These are phyloP conservation scores for Chamaenerion angustifolium DNA, from an alignment of 345 rosid genomes.

Conservation along the genomic window DNA sequence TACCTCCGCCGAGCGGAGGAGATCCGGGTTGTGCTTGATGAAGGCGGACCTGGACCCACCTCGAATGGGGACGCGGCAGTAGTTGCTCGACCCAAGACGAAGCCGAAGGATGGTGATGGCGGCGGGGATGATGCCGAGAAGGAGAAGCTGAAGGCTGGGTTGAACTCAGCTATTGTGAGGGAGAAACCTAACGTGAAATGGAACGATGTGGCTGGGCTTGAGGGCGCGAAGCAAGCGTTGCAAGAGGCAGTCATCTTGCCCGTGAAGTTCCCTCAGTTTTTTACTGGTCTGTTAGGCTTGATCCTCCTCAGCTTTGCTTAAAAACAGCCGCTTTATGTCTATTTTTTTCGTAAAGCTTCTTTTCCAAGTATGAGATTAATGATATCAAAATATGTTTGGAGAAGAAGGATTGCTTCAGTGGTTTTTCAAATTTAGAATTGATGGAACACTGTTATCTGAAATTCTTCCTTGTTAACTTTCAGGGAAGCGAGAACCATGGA, in stretches of 20 bases:
- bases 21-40: constrained; percentile 81
- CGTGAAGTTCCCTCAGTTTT: constrained; percentile 90
- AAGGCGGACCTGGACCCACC: constrained; percentile 64
- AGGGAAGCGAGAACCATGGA: constrained; percentile 95
- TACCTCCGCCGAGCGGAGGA: constrained; percentile 95
- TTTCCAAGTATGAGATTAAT: no score
- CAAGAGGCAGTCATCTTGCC: constrained; percentile 97
- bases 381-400: no score
- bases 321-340: not conserved
- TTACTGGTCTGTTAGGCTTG: constrained; percentile 41
- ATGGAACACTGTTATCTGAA: not conserved
- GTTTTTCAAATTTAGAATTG: not conserved
- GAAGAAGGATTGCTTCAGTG: no score
- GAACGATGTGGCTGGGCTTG: constrained; percentile 91
- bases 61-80: constrained; percentile 69
- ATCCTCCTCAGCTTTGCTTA: not conserved
- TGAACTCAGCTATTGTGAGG: constrained; percentile 70
- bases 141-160: constrained; percentile 62
- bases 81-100: constrained; percentile 55
- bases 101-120: constrained; percentile 59
- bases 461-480: not conserved
- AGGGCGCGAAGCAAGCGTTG: constrained; percentile 78
- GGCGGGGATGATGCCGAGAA: constrained; percentile 72
- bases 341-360: not conserved
- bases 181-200: constrained; percentile 86